phyloP scores from a whole-genome alignment of 805 yeast species.

The Candida railenensis region DNA sequence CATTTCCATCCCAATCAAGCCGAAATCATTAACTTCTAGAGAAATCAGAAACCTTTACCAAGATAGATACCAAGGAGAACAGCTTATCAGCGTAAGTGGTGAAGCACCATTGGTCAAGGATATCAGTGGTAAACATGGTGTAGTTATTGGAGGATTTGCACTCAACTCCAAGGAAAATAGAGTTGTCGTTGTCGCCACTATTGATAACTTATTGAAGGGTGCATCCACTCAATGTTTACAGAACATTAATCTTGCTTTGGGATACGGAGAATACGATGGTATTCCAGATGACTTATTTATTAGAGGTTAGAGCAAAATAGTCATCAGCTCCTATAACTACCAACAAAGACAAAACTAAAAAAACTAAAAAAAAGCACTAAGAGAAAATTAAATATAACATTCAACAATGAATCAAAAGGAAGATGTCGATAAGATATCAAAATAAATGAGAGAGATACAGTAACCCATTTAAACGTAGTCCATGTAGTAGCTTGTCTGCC shows the following conservation, averaged over 20 bases:
- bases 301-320: slow-evolving; percentile 47
- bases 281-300: slow-evolving; percentile 72
- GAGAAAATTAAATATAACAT: slow-evolving; percentile 1
- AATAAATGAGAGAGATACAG: neutral
- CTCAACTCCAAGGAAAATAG: slow-evolving; percentile 86
- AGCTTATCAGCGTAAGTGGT: slow-evolving; percentile 78
- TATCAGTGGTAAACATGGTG: slow-evolving; percentile 92
- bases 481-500: too few species aligned
- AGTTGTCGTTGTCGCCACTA: slow-evolving; percentile 91
- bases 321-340: too few species aligned
- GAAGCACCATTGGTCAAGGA: slow-evolving; percentile 93
- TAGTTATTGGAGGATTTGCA: slow-evolving; percentile 92
- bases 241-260: slow-evolving; percentile 86
- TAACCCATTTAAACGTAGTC: too few species aligned
- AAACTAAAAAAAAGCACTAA: neutral
- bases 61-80: slow-evolving; percentile 85
- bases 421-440: neutral
- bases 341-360: neutral
- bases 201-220: slow-evolving; percentile 94
- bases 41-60: slow-evolving; percentile 84
- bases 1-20: slow-evolving; percentile 80
- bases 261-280: slow-evolving; percentile 93
- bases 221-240: slow-evolving; percentile 99
- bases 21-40: slow-evolving; percentile 65
- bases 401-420: neutral